Evolutionary conservation across 352 stramenopile species (phyloP).

Genomic region (Phytophthora hibernalis): DNA sequence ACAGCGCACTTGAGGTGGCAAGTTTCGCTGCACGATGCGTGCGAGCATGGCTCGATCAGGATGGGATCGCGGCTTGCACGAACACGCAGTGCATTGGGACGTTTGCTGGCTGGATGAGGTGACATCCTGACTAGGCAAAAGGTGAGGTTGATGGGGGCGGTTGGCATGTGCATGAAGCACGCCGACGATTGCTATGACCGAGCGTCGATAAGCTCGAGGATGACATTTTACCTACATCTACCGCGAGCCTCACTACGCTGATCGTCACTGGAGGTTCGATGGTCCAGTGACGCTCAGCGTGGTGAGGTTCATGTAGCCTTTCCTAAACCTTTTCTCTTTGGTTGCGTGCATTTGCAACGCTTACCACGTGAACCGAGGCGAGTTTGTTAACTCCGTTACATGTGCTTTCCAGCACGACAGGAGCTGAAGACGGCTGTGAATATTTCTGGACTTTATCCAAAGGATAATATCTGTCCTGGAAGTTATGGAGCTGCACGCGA

Average conservation of each 20-base stretch:
- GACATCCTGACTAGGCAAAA: conserved; percentile 30
- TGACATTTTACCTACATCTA: background rate
- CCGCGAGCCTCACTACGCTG: conserved; percentile 6
- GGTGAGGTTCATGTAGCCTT: no score
- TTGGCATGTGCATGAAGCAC: background rate
- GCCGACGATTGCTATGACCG: background rate
- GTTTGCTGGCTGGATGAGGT: conserved; percentile 20
- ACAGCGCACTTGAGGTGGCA: conserved; percentile 12
- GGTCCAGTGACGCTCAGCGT: no score
- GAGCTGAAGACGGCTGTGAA: conserved; percentile 5
- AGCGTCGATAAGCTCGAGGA: background rate
- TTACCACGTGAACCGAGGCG: conserved; percentile 4
- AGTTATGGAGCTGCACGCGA: background rate
- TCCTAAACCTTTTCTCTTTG: no score
- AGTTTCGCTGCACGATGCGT: conserved; percentile 40
- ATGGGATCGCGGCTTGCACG: conserved; percentile 34
- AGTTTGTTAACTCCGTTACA: background rate
- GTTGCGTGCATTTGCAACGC: conserved; percentile 19
- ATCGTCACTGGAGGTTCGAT: background rate
- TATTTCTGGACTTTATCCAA: conserved; percentile 22
- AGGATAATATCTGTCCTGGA: background rate
- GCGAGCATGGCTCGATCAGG: conserved; percentile 22
- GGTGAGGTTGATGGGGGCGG: conserved; percentile 23
- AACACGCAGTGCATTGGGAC: conserved; percentile 23
- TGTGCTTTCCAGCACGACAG: conserved; percentile 4